These are phyloP conservation scores for Cephalotrichum gorgonifer DNA, from an alignment of 2,329 filamentous ascomycete genomes.

Conservation along the genomic window DNA sequence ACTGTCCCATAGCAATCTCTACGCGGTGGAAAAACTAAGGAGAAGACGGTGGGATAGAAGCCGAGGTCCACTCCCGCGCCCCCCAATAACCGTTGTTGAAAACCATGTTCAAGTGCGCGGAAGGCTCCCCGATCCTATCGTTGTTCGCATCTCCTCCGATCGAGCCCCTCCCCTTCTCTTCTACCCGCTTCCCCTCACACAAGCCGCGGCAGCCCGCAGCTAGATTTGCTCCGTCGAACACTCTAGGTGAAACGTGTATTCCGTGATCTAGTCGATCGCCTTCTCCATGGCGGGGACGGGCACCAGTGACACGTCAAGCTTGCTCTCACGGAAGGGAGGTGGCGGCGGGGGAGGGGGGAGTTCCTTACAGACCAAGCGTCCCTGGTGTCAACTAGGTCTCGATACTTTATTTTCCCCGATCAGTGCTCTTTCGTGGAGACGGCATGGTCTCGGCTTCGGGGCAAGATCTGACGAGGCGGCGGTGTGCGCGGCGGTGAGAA, in stretches of 20 bases:
- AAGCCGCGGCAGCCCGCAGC: neutral
- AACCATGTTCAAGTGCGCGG: no score
- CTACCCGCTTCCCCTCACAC: no score
- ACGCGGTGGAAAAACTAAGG: neutral
- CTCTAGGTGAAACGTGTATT: neutral
- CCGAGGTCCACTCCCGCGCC: neutral
- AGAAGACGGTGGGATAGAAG: neutral
- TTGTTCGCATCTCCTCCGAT: neutral
- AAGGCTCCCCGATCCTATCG: neutral
- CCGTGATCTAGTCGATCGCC: neutral
- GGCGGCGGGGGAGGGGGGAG: no score
- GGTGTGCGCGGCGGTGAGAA: no score
- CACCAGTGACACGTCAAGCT: neutral
- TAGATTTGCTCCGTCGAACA: neutral
- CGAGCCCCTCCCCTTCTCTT: neutral
- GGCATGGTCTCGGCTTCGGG: no score
- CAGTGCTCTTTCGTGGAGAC: neutral
- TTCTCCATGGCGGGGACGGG: neutral
- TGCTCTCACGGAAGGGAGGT: neutral
- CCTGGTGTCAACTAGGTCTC: neutral
- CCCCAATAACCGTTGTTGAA: no score
- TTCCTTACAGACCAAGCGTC: neutral
- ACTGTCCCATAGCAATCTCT: neutral
- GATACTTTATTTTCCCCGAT: no score
- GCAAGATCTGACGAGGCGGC: no score